phyloP scores from a whole-genome alignment of 2,329 filamentous ascomycete species.

The Cladosporium velox region DNA sequence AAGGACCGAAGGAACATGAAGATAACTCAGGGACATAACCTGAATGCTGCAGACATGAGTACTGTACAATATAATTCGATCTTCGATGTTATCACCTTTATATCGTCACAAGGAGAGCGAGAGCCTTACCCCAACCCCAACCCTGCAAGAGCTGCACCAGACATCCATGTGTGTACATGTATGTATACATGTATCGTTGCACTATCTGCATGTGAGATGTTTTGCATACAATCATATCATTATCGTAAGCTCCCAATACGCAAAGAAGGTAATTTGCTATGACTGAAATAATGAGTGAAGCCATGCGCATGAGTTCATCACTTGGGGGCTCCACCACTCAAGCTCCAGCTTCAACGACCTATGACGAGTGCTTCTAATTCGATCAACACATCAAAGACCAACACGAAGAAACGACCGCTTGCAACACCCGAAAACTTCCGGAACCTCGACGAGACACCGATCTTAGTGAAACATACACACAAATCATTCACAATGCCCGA shows the following conservation, averaged over 20 bases:
- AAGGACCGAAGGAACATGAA: background rate
- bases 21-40: background rate
- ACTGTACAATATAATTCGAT: background rate
- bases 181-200: background rate
- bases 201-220: background rate
- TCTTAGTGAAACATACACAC: background rate
- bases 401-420: background rate
- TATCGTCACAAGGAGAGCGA: background rate
- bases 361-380: background rate
- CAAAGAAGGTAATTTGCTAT: background rate
- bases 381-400: background rate
- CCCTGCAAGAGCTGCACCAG: background rate
- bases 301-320: background rate
- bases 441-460: background rate
- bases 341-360: background rate
- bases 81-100: background rate
- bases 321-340: background rate
- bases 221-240: background rate
- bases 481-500: conserved; percentile 40
- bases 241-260: background rate
- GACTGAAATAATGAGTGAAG: background rate
- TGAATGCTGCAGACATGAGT: background rate
- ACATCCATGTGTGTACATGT: background rate
- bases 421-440: background rate
- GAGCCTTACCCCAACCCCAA: background rate